A percentile compares a stretch with the other conserved stretches of the same genome.
phyloP scores from a whole-genome alignment of 495 filamentous ascomycete genomes.

The Talaromyces stipitatus region DNA sequence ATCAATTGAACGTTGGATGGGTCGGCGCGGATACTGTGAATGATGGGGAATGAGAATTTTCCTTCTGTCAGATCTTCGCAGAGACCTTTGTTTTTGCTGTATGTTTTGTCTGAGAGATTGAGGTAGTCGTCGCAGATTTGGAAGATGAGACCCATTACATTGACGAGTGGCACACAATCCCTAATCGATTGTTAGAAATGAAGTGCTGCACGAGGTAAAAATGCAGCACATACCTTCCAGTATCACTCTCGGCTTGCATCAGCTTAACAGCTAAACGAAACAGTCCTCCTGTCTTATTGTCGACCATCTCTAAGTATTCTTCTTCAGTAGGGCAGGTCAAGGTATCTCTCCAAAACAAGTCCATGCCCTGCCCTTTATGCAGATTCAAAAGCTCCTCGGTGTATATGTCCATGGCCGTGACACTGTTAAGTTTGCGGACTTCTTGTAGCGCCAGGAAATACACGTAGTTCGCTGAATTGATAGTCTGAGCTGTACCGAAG shows the following conservation, averaged over 20 bases:
- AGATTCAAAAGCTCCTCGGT: constrained; percentile 87
- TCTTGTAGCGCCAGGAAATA: constrained; percentile 88
- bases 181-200: constrained; percentile 19
- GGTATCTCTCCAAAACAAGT: constrained; percentile 94
- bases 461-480: constrained; percentile 95
- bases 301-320: constrained; percentile 98
- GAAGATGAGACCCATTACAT: constrained; percentile 86
- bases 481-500: constrained; percentile 91
- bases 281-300: constrained; percentile 94
- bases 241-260: constrained; percentile 83
- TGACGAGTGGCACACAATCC: constrained; percentile 81
- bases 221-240: constrained; percentile 35
- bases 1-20: constrained; percentile 74
- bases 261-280: constrained; percentile 92
- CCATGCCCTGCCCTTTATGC: constrained; percentile 94
- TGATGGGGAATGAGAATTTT: constrained; percentile 96
- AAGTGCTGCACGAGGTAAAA: background rate
- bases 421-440: constrained; percentile 67
- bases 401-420: constrained; percentile 65
- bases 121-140: constrained; percentile 96
- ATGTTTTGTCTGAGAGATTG: constrained; percentile 65
- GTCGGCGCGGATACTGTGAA: constrained; percentile 83
- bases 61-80: constrained; percentile 97
- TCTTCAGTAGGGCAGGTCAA: constrained; percentile 90
- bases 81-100: constrained; percentile 85